Conservation (phyloP, 2,329 filamentous ascomycete genomes). For the Claviceps monticola region DNA sequence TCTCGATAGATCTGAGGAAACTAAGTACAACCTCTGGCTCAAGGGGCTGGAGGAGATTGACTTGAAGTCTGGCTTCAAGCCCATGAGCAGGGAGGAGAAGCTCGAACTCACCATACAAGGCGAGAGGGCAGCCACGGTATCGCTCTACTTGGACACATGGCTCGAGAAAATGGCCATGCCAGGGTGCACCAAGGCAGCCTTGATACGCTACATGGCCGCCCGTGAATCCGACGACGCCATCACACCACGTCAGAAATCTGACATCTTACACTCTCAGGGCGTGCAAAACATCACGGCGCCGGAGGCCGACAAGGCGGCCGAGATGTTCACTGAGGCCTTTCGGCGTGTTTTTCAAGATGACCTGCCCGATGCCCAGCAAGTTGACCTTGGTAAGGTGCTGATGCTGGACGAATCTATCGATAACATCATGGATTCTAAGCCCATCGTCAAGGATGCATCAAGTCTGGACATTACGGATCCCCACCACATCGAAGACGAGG, state of each 20-base stretch:
- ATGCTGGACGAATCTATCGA: conserved; percentile 40
- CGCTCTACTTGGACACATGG: conserved; percentile 41
- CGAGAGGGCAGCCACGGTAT: conserved; percentile 37
- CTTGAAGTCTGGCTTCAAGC: conserved; percentile 41
- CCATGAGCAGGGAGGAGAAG: conserved; percentile 38
- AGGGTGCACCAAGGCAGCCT: conserved; percentile 35
- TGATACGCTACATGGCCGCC: conserved; percentile 39
- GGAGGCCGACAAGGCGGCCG: conserved; percentile 27
- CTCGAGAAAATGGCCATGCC: conserved; percentile 34
- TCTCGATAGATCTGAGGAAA: conserved; percentile 41
- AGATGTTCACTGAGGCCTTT: conserved; percentile 43
- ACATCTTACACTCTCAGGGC: conserved; percentile 33
- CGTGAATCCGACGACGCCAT: conserved; percentile 32
- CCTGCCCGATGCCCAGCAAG: conserved; percentile 20
- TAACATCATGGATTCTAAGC: conserved; percentile 38
- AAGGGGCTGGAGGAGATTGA: conserved; percentile 44
- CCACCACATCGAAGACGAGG: conserved; percentile 21
- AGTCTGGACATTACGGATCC: conserved; percentile 20
- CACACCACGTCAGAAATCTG: conserved; percentile 40
- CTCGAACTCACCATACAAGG: conserved; percentile 33
- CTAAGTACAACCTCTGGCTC: conserved; percentile 41
- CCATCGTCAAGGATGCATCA: conserved; percentile 32
- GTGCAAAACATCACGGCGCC: conserved; percentile 23
- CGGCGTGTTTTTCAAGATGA: conserved; percentile 35
- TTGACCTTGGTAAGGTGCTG: conserved; percentile 38